Base-by-base conservation (phyloP, 495 filamentous ascomycete genomes). In the Penicillium paxilli region DNA sequence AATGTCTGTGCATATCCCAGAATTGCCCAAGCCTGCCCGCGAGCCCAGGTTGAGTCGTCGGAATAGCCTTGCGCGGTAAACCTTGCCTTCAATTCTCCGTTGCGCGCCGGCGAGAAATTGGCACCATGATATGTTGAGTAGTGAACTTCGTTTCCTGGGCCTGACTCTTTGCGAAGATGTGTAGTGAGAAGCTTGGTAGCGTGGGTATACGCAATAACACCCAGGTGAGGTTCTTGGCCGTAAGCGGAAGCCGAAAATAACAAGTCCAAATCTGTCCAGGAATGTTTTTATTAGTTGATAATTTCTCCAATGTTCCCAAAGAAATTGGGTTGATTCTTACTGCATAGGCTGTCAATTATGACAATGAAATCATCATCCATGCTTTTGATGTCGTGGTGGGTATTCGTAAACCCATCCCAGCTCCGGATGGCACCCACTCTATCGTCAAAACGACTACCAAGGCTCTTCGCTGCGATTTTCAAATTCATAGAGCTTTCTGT, bases 21-120 rank as follows among this genome's bases (percentile, higher is more conserved):
- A n/a, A 79, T 70, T 24, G 57, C 73, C 77, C 77, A 80, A 0
- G 74, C 70, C 55, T 80, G 76, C 0, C 77, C 76, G 23, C 77
- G 58, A 0, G 71, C 50, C 77, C 77, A 80, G 6, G 67, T 71
- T 1, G 73, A 77, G 20, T 52, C 44, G 37, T 75, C 66, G 1
- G 48, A 30, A 49, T 74, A 75, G 2, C 77, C 77, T 50, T 80
- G 77, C 11, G 62, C 55, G 3, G 76, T 80, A 20, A 66, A 45
- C 9, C 68, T 65, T 1, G 42, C 6, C 16, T 73, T 73, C 1
- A 78, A 51, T 0, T 16, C 12, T 10, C 49, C 37, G 47, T 16
- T 32, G n/a, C n/a, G 62, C 68, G 1, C 24, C 12, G 73, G 70
- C 28, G 68, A 61, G 47, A 79, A 66, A 46, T 79, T 73, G n/a